Base-by-base conservation (phyloP, 495 filamentous ascomycete species). In the Collariella sp. region DNA sequence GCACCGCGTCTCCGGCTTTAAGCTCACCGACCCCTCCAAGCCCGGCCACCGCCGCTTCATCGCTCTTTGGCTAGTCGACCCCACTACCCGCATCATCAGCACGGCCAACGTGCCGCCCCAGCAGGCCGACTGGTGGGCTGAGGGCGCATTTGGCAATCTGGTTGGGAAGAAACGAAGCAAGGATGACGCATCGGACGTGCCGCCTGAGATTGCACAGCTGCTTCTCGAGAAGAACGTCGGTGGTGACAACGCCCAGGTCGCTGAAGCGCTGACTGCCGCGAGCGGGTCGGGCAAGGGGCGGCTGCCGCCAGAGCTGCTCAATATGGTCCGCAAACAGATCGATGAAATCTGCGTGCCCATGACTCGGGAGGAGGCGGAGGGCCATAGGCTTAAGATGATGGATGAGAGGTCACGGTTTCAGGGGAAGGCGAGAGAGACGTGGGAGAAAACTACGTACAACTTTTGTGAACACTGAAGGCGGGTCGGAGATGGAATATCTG, bases 71-170 rank as follows among this genome's bases (percentile, higher is more conserved):
- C 65, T 85, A 3, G 72, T 85, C 2, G 79, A 83, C 59, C 81
- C 80, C 0, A 46, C 69, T 31, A 55, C 58, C 9, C 70, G 72
- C 1, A 70, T 85, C 46, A 72, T 72, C 52, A 76, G 70, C 2
- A 79, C 81, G 2, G 75, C 74, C 16, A 82, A 82, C 57, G 73
- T 83, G 0, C 80, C 80, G 1, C 79, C 78, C 1, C 81, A 74
- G 56, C 66, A 67, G 52, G 44, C 20, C 9, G 63, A 71, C 20
- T 74, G 70, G 73, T 73, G 68, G 70, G 45, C 35, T 0, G 73
- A 72, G 31, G 50, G 56, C 7, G 56, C 56, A 2, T 57, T 63
- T 46, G 52, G 56, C 15, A 18, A 20, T 0, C 29, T 35, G 16
- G 10, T 20, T 19, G 26, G 1, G 15, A 31, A 52, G 11, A 22